Percentiles rank a stretch among this genome's conserved stretches.
phyloP scores from a whole-genome alignment of 1,139 yeast species.

The Insectozyma bohioensis region DNA sequence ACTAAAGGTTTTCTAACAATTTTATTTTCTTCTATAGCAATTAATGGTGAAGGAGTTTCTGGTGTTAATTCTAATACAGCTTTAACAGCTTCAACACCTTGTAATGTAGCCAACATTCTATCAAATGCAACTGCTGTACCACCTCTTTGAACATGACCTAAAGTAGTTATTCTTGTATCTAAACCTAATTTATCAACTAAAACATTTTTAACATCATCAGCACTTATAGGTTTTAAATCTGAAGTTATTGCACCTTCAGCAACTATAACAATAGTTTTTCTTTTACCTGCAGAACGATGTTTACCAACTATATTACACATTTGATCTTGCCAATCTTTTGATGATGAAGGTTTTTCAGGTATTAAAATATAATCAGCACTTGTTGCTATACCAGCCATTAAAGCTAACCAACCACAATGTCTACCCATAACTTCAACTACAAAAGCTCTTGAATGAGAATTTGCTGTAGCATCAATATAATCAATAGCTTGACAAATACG shows the following conservation, averaged over 20 bases:
- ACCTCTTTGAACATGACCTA: slow-evolving; percentile 87
- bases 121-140: slow-evolving; percentile 84
- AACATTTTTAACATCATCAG: slow-evolving; percentile 67
- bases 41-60: slow-evolving; percentile 73
- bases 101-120: slow-evolving; percentile 71
- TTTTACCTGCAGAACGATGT: slow-evolving; percentile 69
- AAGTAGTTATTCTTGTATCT: slow-evolving; percentile 75
- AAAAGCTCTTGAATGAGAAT: slow-evolving; percentile 79
- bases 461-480: slow-evolving; percentile 82
- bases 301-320: slow-evolving; percentile 63
- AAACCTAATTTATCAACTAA: slow-evolving; percentile 64
- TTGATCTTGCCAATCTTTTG: slow-evolving; percentile 64
- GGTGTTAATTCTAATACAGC: slow-evolving; percentile 73
- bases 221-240: slow-evolving; percentile 62
- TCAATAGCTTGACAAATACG: slow-evolving; percentile 78
- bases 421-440: slow-evolving; percentile 90
- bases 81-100: slow-evolving; percentile 82
- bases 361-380: slow-evolving; percentile 80
- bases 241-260: slow-evolving; percentile 82
- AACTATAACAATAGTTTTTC: slow-evolving; percentile 78
- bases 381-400: slow-evolving; percentile 81
- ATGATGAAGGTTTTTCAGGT: slow-evolving; percentile 72
- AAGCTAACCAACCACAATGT: slow-evolving; percentile 85
- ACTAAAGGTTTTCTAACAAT: slow-evolving; percentile 68
- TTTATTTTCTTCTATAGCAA: slow-evolving; percentile 71